These are phyloP conservation scores for Polytolypa hystricis DNA, from an alignment of 2,329 filamentous ascomycete genomes.

Conservation along the genomic window DNA sequence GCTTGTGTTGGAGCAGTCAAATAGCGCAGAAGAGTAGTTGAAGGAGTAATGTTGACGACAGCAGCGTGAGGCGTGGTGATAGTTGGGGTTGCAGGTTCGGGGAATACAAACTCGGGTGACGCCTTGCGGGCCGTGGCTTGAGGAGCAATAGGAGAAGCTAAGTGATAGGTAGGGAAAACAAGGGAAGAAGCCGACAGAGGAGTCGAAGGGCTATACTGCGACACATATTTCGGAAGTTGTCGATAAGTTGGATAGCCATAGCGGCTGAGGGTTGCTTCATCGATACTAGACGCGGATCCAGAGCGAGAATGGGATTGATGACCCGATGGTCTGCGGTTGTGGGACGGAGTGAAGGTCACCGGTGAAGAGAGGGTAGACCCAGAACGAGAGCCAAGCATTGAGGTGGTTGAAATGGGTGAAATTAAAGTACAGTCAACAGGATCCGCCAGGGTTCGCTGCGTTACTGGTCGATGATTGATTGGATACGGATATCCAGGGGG, in stretches of 20 bases:
- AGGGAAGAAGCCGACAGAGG: constrained; percentile 30
- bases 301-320: constrained; percentile 40
- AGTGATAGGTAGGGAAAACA: constrained; percentile 26
- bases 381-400: constrained; percentile 18
- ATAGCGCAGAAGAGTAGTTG: constrained; percentile 66
- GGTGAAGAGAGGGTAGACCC: constrained; percentile 52
- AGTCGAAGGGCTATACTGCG: constrained; percentile 30
- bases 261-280: constrained; percentile 53
- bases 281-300: constrained; percentile 56
- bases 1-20: constrained; percentile 71
- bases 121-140: constrained; percentile 17
- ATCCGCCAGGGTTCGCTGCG: constrained; percentile 37
- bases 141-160: constrained; percentile 9
- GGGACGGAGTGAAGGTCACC: constrained; percentile 41
- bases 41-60: constrained; percentile 7
- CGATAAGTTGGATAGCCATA: constrained; percentile 81
- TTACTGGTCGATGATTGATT: constrained; percentile 27
- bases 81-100: constrained; percentile 1
- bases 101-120: constrained; percentile 21
- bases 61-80: constrained; percentile 13
- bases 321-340: constrained; percentile 29
- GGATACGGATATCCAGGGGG: constrained; percentile 42
- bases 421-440: constrained; percentile 33
- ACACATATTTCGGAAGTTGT: constrained; percentile 52
- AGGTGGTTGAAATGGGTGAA: constrained; percentile 35